Conservation (phyloP, 2,329 filamentous ascomycete genomes). For the Cercospora nicotianae region DNA sequence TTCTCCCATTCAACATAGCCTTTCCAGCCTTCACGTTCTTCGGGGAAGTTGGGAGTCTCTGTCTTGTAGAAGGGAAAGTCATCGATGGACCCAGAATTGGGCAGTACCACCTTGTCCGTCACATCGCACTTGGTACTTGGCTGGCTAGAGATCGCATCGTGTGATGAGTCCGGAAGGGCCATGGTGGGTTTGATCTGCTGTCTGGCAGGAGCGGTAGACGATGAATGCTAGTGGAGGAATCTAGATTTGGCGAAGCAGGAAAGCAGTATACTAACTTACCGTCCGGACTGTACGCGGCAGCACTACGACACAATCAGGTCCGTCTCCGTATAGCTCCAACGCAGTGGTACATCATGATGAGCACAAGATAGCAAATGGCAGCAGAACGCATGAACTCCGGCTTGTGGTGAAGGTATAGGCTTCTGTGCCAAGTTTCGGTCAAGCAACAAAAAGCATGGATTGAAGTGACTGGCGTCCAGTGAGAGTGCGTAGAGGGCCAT, state of each 20-base stretch:
- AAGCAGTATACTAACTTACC: not conserved
- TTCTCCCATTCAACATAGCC: conserved; percentile 70
- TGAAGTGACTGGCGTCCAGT: not conserved
- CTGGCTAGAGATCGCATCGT: not conserved
- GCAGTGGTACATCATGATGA: conserved; percentile 3
- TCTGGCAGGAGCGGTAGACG: not conserved
- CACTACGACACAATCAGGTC: not conserved
- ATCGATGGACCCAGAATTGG: conserved; percentile 21
- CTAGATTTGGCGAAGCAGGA: not conserved
- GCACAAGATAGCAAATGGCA: conserved; percentile 8
- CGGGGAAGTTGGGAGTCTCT: conserved; percentile 41
- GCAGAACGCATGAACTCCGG: conserved; percentile 1
- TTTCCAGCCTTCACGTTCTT: conserved; percentile 46
- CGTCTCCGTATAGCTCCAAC: not conserved
- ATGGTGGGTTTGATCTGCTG: not conserved
- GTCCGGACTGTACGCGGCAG: not conserved
- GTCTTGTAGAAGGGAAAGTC: conserved; percentile 21
- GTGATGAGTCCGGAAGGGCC: not conserved
- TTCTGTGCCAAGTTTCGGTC: not conserved
- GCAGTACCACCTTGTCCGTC: not conserved
- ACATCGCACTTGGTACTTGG: conserved; percentile 3
- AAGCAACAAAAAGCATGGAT: not conserved
- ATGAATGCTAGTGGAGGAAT: not conserved
- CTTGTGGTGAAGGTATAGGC: not conserved
- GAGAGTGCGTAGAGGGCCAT: not conserved